phyloP scores from a whole-genome alignment of 139 green algal genomes.

The Edaphochlamys debaryana region DNA sequence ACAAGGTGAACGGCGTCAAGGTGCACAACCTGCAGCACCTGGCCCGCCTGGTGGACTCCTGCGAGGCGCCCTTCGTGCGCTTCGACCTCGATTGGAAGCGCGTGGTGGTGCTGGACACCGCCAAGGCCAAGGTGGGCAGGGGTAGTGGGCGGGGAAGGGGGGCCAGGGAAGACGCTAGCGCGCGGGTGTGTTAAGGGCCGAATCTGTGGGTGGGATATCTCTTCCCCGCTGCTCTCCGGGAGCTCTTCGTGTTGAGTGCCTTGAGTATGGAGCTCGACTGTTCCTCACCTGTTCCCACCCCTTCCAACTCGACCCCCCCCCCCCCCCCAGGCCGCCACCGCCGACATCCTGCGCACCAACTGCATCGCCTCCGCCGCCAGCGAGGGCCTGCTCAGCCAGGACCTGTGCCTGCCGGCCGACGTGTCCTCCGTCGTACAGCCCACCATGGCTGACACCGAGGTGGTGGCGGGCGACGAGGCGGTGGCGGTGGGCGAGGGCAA shows the following conservation, averaged over 20 bases:
- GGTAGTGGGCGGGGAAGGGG: no score
- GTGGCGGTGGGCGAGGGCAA: conserved; percentile 24
- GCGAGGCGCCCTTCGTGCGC: conserved; percentile 68
- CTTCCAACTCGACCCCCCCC: no score
- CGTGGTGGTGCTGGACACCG: not conserved
- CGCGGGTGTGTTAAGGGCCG: no score
- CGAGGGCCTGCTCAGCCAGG: conserved; percentile 55
- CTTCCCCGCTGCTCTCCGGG: no score
- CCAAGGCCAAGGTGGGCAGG: no score
- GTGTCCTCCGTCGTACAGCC: not conserved
- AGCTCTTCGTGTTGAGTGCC: no score
- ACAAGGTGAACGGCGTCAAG: conserved; percentile 65
- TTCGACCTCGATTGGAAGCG: conserved; percentile 85
- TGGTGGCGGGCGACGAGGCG: conserved; percentile 19
- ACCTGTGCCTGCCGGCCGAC: conserved; percentile 15
- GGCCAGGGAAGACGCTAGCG: no score
- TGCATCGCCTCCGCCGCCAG: conserved; percentile 66
- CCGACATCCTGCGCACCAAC: conserved; percentile 76
- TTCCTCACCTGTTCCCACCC: no score
- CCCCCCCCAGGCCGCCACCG: conserved; percentile 48
- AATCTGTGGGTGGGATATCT: no score
- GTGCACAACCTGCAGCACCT: conserved; percentile 84
- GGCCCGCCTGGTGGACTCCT: conserved; percentile 63
- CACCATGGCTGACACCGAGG: conserved; percentile 10
- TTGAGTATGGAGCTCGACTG: no score